Evolutionary conservation across 345 rosid species (phyloP).

Genomic region (Kernera saxatilis): DNA sequence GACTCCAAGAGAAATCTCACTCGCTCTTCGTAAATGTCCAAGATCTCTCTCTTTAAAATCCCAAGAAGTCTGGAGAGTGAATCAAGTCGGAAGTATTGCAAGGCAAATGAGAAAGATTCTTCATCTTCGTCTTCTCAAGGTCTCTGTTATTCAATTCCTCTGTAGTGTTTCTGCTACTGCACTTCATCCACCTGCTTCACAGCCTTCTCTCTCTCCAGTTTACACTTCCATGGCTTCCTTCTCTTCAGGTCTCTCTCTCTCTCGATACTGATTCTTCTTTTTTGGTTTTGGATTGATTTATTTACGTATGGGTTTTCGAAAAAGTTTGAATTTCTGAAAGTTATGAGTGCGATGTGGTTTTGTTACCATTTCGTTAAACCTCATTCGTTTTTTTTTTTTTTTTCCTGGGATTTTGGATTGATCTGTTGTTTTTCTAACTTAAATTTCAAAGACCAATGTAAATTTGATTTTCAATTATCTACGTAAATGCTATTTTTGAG

Average conservation of each 20-base stretch:
- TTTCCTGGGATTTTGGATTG: not conserved
- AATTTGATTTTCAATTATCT: not conserved
- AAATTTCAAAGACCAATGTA: not conserved
- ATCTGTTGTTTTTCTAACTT: not conserved
- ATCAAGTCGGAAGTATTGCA: not conserved
- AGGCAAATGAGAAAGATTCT: constrained; percentile 23
- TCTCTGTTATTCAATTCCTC: constrained; percentile 4
- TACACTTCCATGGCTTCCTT: constrained; percentile 58
- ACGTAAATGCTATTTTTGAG: not conserved
- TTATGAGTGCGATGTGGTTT: not conserved
- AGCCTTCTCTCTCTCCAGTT: constrained; percentile 38
- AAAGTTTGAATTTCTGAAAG: not conserved
- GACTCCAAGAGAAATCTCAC: not conserved
- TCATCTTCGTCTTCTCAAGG: constrained; percentile 9
- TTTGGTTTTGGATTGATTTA: not conserved
- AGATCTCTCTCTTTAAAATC: not conserved
- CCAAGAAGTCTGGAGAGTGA: constrained; percentile 2
- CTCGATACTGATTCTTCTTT: not conserved
- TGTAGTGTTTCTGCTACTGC: not conserved
- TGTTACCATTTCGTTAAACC: not conserved
- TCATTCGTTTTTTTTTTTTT: no score
- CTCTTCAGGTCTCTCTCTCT: constrained; percentile 51
- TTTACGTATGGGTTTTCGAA: not conserved
- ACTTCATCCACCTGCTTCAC: constrained; percentile 26
- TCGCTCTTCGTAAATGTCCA: not conserved